Evolutionary conservation across 2,329 filamentous ascomycete genomes (phyloP).

Genomic region (Colletotrichum tofieldiae): DNA sequence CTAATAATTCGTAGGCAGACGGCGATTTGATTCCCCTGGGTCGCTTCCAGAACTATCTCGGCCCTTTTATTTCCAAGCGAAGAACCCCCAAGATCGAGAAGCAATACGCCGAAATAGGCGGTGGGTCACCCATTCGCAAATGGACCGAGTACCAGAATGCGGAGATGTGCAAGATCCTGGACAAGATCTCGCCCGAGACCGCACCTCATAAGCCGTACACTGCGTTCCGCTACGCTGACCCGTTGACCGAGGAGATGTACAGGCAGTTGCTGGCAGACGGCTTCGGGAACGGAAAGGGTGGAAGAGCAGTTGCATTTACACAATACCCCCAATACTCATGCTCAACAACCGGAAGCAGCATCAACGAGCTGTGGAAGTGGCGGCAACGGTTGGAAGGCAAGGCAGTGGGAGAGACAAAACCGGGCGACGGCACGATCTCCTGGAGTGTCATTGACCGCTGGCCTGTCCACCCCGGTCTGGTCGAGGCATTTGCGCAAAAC

Average conservation of each 20-base stretch:
- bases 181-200: conserved; percentile 90
- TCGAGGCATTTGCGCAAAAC: conserved; percentile 93
- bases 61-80: conserved; percentile 86
- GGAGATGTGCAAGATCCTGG: conserved; percentile 98
- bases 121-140: conserved; percentile 97
- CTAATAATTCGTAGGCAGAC: conserved; percentile 76
- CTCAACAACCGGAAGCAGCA: conserved; percentile 94
- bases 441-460: conserved; percentile 99
- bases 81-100: conserved; percentile 97
- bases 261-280: conserved; percentile 86
- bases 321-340: conserved; percentile 99
- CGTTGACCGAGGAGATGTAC: conserved; percentile 96
- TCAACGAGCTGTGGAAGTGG: conserved; percentile 99
- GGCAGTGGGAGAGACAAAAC: conserved; percentile 65
- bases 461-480: conserved; percentile 91
- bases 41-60: conserved; percentile 90
- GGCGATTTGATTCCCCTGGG: conserved; percentile 96
- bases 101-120: conserved; percentile 95
- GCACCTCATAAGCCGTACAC: conserved; percentile 98
- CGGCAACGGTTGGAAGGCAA: conserved; percentile 89
- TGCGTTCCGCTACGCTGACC: conserved; percentile 94
- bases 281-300: conserved; percentile 91
- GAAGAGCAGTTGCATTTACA: conserved; percentile 94
- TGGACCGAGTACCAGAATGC: conserved; percentile 96
- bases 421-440: conserved; percentile 79